Evolutionary conservation across 768 basidiomycete genomes (phyloP).

Genomic region (Chlorophyllum brunneum): DNA sequence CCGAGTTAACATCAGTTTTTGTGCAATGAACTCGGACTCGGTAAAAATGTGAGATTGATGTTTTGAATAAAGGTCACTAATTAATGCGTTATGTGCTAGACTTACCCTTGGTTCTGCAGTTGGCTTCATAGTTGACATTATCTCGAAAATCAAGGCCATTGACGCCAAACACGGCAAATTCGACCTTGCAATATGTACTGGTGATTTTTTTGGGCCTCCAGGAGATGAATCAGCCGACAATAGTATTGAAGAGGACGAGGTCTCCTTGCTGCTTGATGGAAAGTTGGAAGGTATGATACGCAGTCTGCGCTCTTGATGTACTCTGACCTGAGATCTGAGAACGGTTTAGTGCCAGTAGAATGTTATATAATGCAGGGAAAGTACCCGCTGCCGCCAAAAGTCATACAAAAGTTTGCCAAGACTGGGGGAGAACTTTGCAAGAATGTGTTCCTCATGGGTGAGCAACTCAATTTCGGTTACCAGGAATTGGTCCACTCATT

Average conservation of each 20-base stretch:
- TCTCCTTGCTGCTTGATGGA: conserved; percentile 61
- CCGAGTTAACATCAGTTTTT: no score
- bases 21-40: conserved; percentile 10
- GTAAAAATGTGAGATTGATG: conserved; percentile 17
- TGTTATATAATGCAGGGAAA: conserved; percentile 93
- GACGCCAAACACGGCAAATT: conserved; percentile 94
- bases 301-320: conserved; percentile 9
- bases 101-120: conserved; percentile 79
- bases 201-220: conserved; percentile 81
- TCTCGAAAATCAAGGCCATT: conserved; percentile 77
- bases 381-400: conserved; percentile 62
- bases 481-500: conserved; percentile 9
- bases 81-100: conserved; percentile 23
- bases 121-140: conserved; percentile 71
- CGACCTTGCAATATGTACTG: conserved; percentile 73
- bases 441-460: conserved; percentile 85
- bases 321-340: conserved; percentile 14
- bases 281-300: conserved; percentile 52
- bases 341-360: conserved; percentile 69
- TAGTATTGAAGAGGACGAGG: conserved; percentile 43
- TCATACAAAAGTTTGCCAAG: conserved; percentile 72
- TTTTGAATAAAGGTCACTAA: neutral
- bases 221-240: conserved; percentile 22
- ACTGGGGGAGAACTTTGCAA: conserved; percentile 77
- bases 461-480: conserved; percentile 25